phyloP scores from a whole-genome alignment of 202 grass and related monocot genomes.

The Digitaria exilis region DNA sequence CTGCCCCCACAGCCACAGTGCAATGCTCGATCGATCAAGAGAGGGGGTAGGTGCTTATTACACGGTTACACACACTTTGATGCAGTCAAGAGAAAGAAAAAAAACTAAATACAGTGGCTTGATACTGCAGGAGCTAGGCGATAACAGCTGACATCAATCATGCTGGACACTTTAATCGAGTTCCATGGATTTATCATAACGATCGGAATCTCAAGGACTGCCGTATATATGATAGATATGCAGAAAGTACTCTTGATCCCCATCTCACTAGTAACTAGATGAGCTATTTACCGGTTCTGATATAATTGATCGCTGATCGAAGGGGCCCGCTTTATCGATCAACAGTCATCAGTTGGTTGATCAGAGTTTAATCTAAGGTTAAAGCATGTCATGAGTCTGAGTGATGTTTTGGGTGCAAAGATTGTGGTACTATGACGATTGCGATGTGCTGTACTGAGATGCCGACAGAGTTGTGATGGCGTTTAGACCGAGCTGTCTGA shows the following conservation, averaged over 20 bases:
- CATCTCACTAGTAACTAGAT: not conserved
- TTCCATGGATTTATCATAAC: not conserved
- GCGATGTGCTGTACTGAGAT: not conserved
- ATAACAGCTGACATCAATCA: not conserved
- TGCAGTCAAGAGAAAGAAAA: not conserved
- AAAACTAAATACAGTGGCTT: not conserved
- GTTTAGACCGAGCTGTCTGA: conserved; percentile 4
- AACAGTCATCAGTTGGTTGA: not conserved
- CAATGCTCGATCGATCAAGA: not conserved
- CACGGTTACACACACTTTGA: not conserved
- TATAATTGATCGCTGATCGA: not conserved
- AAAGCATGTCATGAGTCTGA: not conserved
- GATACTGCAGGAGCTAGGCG: not conserved
- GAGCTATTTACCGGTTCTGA: not conserved
- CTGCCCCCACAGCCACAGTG: not conserved
- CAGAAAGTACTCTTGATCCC: not conserved
- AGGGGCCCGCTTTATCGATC: not conserved
- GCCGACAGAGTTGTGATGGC: not conserved
- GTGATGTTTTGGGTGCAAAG: not conserved
- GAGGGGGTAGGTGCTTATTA: not conserved
- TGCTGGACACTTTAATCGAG: not conserved
- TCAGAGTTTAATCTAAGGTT: not conserved
- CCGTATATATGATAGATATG: not conserved
- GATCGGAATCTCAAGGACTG: not conserved
- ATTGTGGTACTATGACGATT: not conserved